Percentiles rank a stretch among this genome's conserved stretches.
Evolutionary conservation across 2,329 filamentous ascomycete species (phyloP).

Genomic region (Penicillium expansum): DNA sequence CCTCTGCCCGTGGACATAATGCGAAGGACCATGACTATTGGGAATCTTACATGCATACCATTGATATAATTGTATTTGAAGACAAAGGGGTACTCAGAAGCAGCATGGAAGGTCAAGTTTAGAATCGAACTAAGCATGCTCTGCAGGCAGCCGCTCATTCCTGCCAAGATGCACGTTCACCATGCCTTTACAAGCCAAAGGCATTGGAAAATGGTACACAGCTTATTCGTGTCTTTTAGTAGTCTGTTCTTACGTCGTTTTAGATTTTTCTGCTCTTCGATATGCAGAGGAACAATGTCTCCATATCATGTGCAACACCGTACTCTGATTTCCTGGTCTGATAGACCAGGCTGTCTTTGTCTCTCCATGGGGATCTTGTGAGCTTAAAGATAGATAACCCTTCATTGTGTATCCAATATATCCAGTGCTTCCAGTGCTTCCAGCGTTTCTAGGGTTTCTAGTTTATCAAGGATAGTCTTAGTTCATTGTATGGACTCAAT

Average conservation of each 20-base stretch:
- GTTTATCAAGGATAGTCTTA: not conserved
- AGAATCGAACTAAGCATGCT: not conserved
- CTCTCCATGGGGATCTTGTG: not conserved
- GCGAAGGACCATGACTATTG: not conserved
- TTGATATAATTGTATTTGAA: not conserved
- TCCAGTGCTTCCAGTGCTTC: not conserved
- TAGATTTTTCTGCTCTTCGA: not conserved
- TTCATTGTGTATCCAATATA: not conserved
- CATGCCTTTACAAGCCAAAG: not conserved
- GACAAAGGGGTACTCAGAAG: not conserved
- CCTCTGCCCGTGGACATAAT: not conserved
- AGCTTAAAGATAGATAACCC: not conserved
- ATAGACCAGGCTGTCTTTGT: not conserved
- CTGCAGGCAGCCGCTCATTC: not conserved
- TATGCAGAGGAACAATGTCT: not conserved
- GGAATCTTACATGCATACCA: not conserved
- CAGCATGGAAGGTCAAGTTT: not conserved
- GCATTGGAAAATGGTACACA: not conserved
- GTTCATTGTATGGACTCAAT: not conserved
- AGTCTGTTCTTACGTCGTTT: not conserved
- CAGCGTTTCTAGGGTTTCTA: not conserved
- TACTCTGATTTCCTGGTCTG: not conserved
- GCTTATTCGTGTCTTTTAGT: not conserved
- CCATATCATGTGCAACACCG: not conserved
- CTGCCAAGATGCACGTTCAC: not conserved